Conservation (phyloP, 306 rosid species). For the Malus asiatica region DNA sequence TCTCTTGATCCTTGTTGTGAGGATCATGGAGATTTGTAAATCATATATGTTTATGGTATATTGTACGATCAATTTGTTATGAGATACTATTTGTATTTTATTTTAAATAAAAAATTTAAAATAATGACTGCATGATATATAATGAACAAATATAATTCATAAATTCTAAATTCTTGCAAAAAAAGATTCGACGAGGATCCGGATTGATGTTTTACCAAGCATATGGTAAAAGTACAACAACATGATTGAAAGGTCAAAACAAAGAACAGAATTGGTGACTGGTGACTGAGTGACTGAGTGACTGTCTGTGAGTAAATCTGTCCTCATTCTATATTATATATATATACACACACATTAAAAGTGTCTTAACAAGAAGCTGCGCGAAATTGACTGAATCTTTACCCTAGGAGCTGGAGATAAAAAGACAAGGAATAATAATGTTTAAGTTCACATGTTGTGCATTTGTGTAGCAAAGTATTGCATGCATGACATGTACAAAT, state of each 20-base stretch:
- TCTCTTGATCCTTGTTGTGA: too few species aligned
- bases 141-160: accelerated
- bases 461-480: not conserved
- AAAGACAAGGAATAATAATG: not conserved
- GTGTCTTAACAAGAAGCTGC: too few species aligned
- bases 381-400: too few species aligned
- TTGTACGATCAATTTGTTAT: accelerated
- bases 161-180: too few species aligned
- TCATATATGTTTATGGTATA: too few species aligned
- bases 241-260: too few species aligned
- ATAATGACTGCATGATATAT: accelerated
- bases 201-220: too few species aligned
- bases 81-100: too few species aligned
- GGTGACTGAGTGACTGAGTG: not conserved
- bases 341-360: too few species aligned
- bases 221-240: not conserved
- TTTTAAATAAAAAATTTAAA: too few species aligned
- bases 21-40: too few species aligned
- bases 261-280: too few species aligned
- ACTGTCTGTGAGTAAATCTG: not conserved
- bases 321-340: not conserved
- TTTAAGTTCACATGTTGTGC: not conserved
- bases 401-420: not conserved
- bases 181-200: accelerated
- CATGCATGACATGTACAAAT: not conserved